Conservation (phyloP, 225 moss, liverwort and hornwort genomes). For the Bryoerythrophyllum caledonicum region DNA sequence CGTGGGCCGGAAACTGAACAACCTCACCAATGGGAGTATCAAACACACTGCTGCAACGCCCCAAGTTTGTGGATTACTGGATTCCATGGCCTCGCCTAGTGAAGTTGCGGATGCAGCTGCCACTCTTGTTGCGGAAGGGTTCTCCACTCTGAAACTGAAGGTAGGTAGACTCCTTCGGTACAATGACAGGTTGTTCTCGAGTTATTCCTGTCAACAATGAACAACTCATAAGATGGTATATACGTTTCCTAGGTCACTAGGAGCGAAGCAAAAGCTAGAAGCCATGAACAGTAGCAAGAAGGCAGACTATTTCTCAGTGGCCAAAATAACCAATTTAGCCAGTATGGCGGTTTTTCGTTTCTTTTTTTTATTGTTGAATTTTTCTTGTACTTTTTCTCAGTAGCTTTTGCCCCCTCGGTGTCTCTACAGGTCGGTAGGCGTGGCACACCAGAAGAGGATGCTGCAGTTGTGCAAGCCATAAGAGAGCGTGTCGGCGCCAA, state of each 20-base stretch:
- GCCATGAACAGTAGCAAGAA: too few relatives aligned
- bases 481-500: conserved; percentile 72
- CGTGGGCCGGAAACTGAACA: conserved; percentile 32
- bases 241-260: too few relatives aligned
- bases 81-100: conserved; percentile 63
- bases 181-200: too few relatives aligned
- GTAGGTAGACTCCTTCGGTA: conserved; percentile 20
- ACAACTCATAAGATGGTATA: conserved; percentile 1
- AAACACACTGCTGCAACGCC: conserved; percentile 21
- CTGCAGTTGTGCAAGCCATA: conserved; percentile 62
- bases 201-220: too few relatives aligned
- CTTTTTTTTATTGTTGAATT: not conserved
- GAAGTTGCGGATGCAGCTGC: conserved; percentile 67
- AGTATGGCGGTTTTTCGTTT: not conserved
- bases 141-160: conserved; percentile 89
- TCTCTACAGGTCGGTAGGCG: conserved; percentile 76
- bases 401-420: not conserved
- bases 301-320: too few relatives aligned
- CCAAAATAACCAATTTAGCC: too few relatives aligned
- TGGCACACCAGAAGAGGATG: conserved; percentile 73
- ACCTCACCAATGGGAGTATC: conserved; percentile 8
- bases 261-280: too few relatives aligned
- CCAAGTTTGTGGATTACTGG: conserved; percentile 78
- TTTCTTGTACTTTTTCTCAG: not conserved
- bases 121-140: conserved; percentile 72